Conservation (phyloP, 768 basidiomycete genomes). For the Pholiota conissans region DNA sequence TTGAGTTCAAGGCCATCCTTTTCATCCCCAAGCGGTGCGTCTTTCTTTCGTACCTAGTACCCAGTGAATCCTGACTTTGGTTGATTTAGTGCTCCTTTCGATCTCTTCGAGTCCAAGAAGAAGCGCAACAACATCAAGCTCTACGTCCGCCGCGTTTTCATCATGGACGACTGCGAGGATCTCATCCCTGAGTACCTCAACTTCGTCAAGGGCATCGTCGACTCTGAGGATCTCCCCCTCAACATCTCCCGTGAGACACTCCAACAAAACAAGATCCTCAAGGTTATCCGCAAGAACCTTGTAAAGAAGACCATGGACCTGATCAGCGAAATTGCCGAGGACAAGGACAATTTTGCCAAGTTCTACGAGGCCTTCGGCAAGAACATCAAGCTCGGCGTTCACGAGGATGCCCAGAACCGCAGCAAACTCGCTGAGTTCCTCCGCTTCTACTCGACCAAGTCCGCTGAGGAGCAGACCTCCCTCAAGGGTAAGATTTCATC, state of each 20-base stretch:
- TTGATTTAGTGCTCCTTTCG: constrained; percentile 92
- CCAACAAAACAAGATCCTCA: constrained; percentile 99
- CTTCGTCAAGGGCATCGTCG: constrained; percentile 99
- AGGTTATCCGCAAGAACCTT: constrained; percentile 99
- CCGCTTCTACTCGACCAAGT: constrained; percentile 97
- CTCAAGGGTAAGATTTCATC: constrained; percentile 69
- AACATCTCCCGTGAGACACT: constrained; percentile 99
- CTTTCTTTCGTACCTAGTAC: neutral
- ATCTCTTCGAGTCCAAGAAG: constrained; percentile 99
- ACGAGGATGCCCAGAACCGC: constrained; percentile 98
- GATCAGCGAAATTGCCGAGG: constrained; percentile 95
- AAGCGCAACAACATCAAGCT: constrained; percentile 99
- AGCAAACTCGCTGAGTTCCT: constrained; percentile 99
- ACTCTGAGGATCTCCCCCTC: constrained; percentile 98
- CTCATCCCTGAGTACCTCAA: constrained; percentile 99
- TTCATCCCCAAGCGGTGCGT: constrained; percentile 92
- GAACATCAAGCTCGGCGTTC: constrained; percentile 99
- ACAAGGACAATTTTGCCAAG: constrained; percentile 97
- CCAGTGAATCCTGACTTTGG: constrained; percentile 1
- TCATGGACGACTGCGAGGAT: constrained; percentile 99
- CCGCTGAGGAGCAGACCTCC: constrained; percentile 85
- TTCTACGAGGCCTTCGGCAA: constrained; percentile 99
- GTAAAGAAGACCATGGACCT: constrained; percentile 98
- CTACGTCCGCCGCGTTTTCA: constrained; percentile 99
- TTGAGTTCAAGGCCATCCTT: constrained; percentile 99